Evolutionary conservation across 352 stramenopile genomes (phyloP), one percentile per base, ranked within the genome.

Genomic region (Thalassiosira livingstoniorum): DNA sequence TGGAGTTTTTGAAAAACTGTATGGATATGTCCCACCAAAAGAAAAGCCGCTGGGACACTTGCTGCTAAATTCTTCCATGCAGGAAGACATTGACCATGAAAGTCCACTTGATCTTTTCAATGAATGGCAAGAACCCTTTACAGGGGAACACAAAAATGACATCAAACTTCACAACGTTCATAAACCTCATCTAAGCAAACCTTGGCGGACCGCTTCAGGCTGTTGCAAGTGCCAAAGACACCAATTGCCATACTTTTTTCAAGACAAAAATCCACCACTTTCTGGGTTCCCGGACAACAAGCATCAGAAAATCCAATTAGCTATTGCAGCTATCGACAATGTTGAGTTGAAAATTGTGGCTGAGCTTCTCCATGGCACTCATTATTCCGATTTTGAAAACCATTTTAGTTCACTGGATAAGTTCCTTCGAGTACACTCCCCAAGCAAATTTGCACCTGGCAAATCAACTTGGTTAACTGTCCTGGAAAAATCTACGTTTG

Each of bases 251-350:
- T 93, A 93, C 47, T 98, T 94, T 78, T 98, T 99, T 75, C 85
- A 94, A 27, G 86, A 94, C 51, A 92, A 88, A 39, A 51, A n/a
- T 25, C 55, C 68, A 0, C 54, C 62, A 23, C 88, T 97, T 37
- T 81, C 93, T 53, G 96, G 97, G 5, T 98, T 94, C 71, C 94
- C 94, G 0, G 97, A 99, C 77, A 97, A 98, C 85, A 99, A 98
- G 82, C 97, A 99, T 87, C 90, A 90, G 0, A 93, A 97, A 42
- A 75, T 99, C 13, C 96, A 98, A 67, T 94, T 98, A 57, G 95
- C 91, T 51, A 89, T 99, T 39, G 80, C 91, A 23, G 94, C 95
- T 0, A 69, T 98, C 4, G 91, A 91, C 42, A 78, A 92, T 35
- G 91, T 96, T 0, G 90, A 98, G 45, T 47, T 99, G 18, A 98